Evolutionary conservation across 164 flowering plant species (phyloP).

Genomic region (Protea cynaroides): DNA sequence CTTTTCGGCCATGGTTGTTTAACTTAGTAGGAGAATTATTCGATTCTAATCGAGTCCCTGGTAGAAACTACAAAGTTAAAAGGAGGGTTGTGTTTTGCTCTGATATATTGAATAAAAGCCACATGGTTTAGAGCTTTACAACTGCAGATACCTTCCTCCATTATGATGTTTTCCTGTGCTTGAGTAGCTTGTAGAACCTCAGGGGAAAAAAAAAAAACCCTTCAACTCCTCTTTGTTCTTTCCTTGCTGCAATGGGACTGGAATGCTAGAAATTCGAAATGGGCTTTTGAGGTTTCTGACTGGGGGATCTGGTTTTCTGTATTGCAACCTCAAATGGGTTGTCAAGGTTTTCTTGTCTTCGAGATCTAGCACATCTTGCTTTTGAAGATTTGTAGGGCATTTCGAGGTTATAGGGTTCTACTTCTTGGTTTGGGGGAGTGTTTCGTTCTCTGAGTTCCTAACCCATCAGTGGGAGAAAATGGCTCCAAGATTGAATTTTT

Average conservation of each 20-base stretch:
- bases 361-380: conserved; percentile 25
- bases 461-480: conserved; percentile 18
- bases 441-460: not conserved
- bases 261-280: conserved; percentile 13
- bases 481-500: conserved; percentile 64
- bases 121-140: conserved; percentile 39
- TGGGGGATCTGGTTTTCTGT: conserved; percentile 12
- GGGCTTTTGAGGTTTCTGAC: conserved; percentile 14
- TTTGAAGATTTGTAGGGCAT: conserved; percentile 14
- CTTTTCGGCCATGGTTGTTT: not conserved
- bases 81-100: conserved; percentile 19
- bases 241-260: conserved; percentile 27
- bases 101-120: conserved; percentile 26
- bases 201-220: conserved; percentile 8
- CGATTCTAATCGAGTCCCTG: conserved; percentile 5
- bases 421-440: not conserved
- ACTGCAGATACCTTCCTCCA: conserved; percentile 53
- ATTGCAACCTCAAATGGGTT: conserved; percentile 21
- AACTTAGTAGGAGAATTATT: conserved; percentile 1
- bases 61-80: conserved; percentile 21
- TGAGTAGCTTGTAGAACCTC: conserved; percentile 14
- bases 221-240: conserved; percentile 7
- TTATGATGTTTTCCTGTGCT: conserved; percentile 33
- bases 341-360: conserved; percentile 15
- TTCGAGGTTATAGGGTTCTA: conserved; percentile 11